Evolutionary conservation across 2,329 filamentous ascomycete species (phyloP), one percentile per base, ranked within the genome.

Genomic region (Pseudogymnoascus sp.): DNA sequence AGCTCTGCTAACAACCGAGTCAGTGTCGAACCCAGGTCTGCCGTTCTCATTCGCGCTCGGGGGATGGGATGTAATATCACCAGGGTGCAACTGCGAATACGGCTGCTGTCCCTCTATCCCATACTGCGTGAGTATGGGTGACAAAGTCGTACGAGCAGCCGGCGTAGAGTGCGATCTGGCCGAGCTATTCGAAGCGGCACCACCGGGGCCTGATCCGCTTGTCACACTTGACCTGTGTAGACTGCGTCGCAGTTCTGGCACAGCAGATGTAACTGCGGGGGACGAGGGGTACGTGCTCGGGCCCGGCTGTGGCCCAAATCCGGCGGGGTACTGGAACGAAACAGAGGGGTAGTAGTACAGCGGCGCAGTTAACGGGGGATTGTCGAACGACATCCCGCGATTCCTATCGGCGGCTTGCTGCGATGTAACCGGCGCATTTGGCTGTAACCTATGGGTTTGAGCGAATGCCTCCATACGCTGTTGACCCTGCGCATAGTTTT

Each of bases 151-250:
- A n/a, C 72, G 66, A 25, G 82, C 80, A 2, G 84, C 84, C 25
- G 85, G 85, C 69, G 87, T 85, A n/a, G 85, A 87, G 69, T 87
- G 85, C 27, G 85, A 87, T 65, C 85, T 79, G 64, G 85, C 71
- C n/a, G 82, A 76, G 66, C 83, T 82, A 61, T 77, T 81, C 27
- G 82, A 77, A 60, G 78, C 73, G 37, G 76, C 73, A 15, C 59
- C 61, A 42, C 60, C 63, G 35, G 74, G 69, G 8, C 77, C 77
- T 12, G 78, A 71, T 36, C 86, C 83, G 25, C 77, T 80, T 13
- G 78, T 74, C 25, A 76, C 73, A 8, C 76, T 75, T 1, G 82
- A 80, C 68, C 84, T 77, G 65, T 87, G 83, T 61, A 84, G 73
- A 55, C 81, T 79, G 60, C 84, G 78, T 65, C 84, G 79, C 66